Percentiles rank a stretch among this genome's conserved stretches.
phyloP scores from a whole-genome alignment of 177 flowering plant species.

The Tripterygium wilfordii region DNA sequence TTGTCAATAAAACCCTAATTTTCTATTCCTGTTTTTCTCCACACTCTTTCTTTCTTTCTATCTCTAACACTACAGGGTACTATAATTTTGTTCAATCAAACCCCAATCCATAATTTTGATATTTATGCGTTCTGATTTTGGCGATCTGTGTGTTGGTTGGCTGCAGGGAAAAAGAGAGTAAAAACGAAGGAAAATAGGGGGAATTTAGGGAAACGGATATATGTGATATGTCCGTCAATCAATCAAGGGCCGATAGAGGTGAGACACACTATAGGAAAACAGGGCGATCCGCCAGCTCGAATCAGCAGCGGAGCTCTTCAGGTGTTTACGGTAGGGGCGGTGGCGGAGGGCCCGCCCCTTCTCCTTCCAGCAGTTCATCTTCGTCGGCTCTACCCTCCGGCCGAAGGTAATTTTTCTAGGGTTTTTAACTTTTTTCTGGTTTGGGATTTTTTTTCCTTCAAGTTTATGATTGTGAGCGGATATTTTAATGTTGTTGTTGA shows the following conservation, averaged over 20 bases:
- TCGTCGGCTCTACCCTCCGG: slow-evolving; percentile 15
- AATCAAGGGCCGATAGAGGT: slow-evolving; percentile 43
- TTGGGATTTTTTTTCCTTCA: slow-evolving; percentile 5
- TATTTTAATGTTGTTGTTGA: too few species aligned
- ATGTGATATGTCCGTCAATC: slow-evolving; percentile 72
- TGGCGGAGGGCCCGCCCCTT: slow-evolving; percentile 28
- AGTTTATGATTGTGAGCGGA: too few species aligned
- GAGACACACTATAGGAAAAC: slow-evolving; percentile 32
- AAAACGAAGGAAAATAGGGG: slow-evolving; percentile 11
- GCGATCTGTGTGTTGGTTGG: not conserved
- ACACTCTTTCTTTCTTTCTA: slow-evolving; percentile 5
- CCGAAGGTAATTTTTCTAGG: too few species aligned
- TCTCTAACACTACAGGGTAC: not conserved
- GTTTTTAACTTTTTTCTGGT: not conserved
- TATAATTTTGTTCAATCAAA: slow-evolving; percentile 1
- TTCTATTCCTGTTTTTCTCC: not conserved
- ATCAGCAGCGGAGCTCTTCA: slow-evolving; percentile 31
- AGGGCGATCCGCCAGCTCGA: slow-evolving; percentile 36
- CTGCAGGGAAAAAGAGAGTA: slow-evolving; percentile 9
- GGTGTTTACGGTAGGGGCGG: slow-evolving; percentile 29
- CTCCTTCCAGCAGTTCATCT: slow-evolving; percentile 28
- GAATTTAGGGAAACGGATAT: slow-evolving; percentile 24
- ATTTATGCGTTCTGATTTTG: not conserved
- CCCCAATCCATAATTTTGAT: not conserved
- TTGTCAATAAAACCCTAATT: slow-evolving; percentile 24